phyloP scores from a whole-genome alignment of 1,284 basidiomycete genomes.

The Leccinum angustisporum region DNA sequence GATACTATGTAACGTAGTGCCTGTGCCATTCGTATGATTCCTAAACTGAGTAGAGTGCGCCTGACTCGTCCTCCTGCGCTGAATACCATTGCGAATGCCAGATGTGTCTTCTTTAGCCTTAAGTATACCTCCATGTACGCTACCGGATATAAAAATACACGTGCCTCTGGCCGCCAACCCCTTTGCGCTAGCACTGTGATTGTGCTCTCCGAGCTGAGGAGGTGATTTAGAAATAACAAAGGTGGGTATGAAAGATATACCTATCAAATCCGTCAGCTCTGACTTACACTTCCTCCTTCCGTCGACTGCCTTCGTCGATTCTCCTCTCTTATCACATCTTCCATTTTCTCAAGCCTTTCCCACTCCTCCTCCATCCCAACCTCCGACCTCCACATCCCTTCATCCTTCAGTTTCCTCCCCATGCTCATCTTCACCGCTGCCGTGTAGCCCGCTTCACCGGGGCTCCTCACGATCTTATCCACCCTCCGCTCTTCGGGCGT shows the following conservation, averaged over 20 bases:
- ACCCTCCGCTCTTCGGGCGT: conserved; percentile 42
- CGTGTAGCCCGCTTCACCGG: conserved; percentile 65
- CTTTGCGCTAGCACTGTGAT: background rate
- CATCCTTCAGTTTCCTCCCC: conserved; percentile 50
- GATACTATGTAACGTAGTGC: too few relatives aligned
- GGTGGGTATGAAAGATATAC: background rate
- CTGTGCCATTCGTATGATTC: too few relatives aligned
- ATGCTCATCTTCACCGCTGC: conserved; percentile 39
- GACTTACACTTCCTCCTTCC: background rate
- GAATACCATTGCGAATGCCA: too few relatives aligned
- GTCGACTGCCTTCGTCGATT: conserved; percentile 30
- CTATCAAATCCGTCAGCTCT: background rate
- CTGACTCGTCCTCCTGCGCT: too few relatives aligned
- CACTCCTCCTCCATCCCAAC: conserved; percentile 39
- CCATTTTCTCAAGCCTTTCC: conserved; percentile 38
- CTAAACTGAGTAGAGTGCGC: too few relatives aligned
- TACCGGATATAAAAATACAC: too few relatives aligned
- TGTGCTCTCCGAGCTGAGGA: background rate
- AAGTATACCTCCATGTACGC: too few relatives aligned
- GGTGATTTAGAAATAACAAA: background rate
- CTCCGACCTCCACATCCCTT: conserved; percentile 46
- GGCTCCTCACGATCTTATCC: conserved; percentile 50
- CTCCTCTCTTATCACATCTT: conserved; percentile 39
- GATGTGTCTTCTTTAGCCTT: too few relatives aligned
- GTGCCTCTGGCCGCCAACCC: too few relatives aligned